A percentile compares a stretch with the other conserved stretches of the same genome.
Conservation (phyloP, 768 basidiomycete species). For the Russula emetica region DNA sequence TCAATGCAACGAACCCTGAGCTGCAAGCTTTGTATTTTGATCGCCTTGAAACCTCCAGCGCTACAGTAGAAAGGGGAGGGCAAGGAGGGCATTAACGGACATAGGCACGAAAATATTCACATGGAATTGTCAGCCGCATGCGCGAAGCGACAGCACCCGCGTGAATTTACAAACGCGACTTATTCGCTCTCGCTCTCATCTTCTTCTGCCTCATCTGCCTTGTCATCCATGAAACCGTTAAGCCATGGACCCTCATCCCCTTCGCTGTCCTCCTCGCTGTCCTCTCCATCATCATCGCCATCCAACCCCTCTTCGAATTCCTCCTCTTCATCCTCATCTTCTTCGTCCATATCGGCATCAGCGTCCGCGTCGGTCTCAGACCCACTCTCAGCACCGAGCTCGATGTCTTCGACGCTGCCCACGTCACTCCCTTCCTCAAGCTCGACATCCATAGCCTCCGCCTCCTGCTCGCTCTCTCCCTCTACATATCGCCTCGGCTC, state of each 20-base stretch:
- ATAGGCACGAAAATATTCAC: neutral
- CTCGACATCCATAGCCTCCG: slow-evolving; percentile 43
- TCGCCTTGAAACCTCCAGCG: no score
- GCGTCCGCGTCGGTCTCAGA: slow-evolving; percentile 42
- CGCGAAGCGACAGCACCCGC: neutral
- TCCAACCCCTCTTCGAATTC: slow-evolving; percentile 54
- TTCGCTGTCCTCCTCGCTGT: slow-evolving; percentile 53
- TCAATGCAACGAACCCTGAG: no score
- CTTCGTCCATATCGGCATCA: slow-evolving; percentile 46
- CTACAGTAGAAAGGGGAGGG: no score
- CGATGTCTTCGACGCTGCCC: slow-evolving; percentile 76
- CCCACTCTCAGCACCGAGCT: slow-evolving; percentile 61
- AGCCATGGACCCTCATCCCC: slow-evolving; percentile 26
- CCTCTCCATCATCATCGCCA: slow-evolving; percentile 47
- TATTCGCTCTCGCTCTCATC: slow-evolving; percentile 37
- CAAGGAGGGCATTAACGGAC: no score
- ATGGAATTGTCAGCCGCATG: neutral
- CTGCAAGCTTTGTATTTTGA: no score
- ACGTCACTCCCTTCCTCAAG: slow-evolving; percentile 61
- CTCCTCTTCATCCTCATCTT: slow-evolving; percentile 43
- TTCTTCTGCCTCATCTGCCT: slow-evolving; percentile 53
- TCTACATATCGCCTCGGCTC: slow-evolving; percentile 56
- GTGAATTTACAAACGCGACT: neutral
- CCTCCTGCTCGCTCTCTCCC: slow-evolving; percentile 71
- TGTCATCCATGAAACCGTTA: slow-evolving; percentile 50